Evolutionary conservation across 805 yeast genomes (phyloP).

Genomic region (Zygosaccharomyces gambellarensis): DNA sequence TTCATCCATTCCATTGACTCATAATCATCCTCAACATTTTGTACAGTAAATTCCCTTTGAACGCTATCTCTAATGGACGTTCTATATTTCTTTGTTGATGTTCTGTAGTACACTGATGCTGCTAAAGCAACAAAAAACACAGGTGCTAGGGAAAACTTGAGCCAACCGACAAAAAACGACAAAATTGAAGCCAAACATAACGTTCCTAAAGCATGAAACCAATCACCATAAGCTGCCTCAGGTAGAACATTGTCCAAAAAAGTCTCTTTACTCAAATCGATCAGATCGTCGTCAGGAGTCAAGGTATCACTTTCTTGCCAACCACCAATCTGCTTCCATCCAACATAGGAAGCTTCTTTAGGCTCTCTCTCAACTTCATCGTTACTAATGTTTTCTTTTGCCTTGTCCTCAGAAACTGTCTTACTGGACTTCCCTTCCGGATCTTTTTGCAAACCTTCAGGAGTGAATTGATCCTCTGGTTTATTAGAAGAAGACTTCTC

Average conservation of each 20-base stretch:
- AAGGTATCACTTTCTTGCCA: slow-evolving; percentile 69
- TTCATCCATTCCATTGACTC: slow-evolving; percentile 97
- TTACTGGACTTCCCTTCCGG: slow-evolving; percentile 18
- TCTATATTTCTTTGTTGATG: slow-evolving; percentile 78
- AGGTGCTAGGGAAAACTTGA: slow-evolving; percentile 73
- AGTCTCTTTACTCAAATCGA: slow-evolving; percentile 70
- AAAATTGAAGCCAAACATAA: slow-evolving; percentile 61
- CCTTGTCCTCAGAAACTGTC: slow-evolving; percentile 21
- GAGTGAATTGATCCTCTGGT: slow-evolving; percentile 21
- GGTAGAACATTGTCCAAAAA: slow-evolving; percentile 72
- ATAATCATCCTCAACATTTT: slow-evolving; percentile 77
- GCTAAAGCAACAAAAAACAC: slow-evolving; percentile 64
- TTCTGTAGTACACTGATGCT: slow-evolving; percentile 69
- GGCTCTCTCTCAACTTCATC: slow-evolving; percentile 16
- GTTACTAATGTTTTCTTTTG: slow-evolving; percentile 16
- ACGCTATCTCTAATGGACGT: slow-evolving; percentile 68
- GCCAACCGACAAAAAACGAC: slow-evolving; percentile 76
- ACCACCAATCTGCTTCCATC: slow-evolving; percentile 93
- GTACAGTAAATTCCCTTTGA: slow-evolving; percentile 79
- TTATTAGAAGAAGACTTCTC: slow-evolving; percentile 17
- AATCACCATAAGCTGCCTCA: slow-evolving; percentile 78
- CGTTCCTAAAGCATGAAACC: slow-evolving; percentile 88
- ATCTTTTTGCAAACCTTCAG: slow-evolving; percentile 14
- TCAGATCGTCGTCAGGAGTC: slow-evolving; percentile 61
- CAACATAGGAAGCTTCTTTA: slow-evolving; percentile 60